Evolutionary conservation across 202 grass and related monocot species (phyloP), one percentile per base, ranked within the genome.

Genomic region (Panicum virgatum): DNA sequence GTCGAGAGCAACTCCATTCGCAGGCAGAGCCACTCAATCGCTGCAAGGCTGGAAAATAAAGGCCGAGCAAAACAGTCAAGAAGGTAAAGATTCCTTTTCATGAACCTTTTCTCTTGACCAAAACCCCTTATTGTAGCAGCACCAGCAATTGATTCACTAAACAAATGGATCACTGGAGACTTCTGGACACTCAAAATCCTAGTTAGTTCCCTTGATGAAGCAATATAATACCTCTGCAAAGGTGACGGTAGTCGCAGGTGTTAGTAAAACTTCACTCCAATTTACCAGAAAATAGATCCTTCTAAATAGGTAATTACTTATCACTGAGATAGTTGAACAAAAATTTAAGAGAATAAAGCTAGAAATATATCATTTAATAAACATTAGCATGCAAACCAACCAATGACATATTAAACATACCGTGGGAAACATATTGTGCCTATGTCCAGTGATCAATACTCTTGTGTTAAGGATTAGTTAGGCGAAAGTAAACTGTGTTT

Each of bases 21-120:
- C 66, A 99, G 64, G 73, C 96, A 99, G 46, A 99, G 91, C 96
- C 96, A 99, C 85, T 99, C 96, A 82, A 99, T 99, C 46, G 96
- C 96, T 62, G 96, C 93, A 89, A 99, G 90, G 83, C 93, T 99
- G 80, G 89, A 99, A 90, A 99, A 99, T 57, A 93, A 90, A 72
- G 96, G 96, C 19, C 96, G 90, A 66, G 93, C 84, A 86, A 93
- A 99, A 82, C 96, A 96, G 82, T 99, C 96, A 5, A 96, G 88
- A 73, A 99, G 87, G 83, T 96, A 89, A 26, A 96, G 91, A 63
- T 96, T 99, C 75, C 85, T 90, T 85, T 99, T 99, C 96, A 99
- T 92, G 68, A 99, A 99, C 66, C 96, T 79, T 83, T 99, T 99
- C 51, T 99, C 96, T 88, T 99, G 93, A 88, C 85, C 89, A 57